These are phyloP conservation scores for Phytophthora rubi DNA, from an alignment of 352 stramenopile species.

Conservation along the genomic window DNA sequence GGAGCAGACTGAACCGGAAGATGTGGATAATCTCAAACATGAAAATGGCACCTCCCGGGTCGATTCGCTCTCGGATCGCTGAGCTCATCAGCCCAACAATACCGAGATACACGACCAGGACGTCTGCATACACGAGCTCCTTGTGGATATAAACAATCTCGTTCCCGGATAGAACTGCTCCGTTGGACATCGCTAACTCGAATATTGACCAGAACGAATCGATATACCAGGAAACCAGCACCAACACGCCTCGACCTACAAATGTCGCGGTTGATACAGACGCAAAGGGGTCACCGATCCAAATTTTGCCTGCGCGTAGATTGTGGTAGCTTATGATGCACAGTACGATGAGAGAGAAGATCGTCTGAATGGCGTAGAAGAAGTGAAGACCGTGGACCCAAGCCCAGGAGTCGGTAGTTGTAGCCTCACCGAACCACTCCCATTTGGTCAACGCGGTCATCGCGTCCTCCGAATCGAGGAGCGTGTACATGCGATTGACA, in stretches of 20 bases:
- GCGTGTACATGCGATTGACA: conserved; percentile 20
- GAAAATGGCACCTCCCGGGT: conserved; percentile 22
- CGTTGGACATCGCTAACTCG: conserved; percentile 34
- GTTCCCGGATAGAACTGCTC: conserved; percentile 4
- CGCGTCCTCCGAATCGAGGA: conserved; percentile 17
- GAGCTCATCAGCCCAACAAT: conserved; percentile 18
- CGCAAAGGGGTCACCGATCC: conserved; percentile 47
- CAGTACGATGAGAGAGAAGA: conserved; percentile 34
- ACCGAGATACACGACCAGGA: conserved; percentile 33
- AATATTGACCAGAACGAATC: conserved; percentile 41
- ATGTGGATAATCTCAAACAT: background rate
- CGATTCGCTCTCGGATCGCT: conserved; percentile 29
- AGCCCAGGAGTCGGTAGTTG: conserved; percentile 38
- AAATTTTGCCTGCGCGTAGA: conserved; percentile 35
- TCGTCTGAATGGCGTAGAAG: conserved; percentile 30
- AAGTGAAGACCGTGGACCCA: conserved; percentile 46
- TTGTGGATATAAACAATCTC: conserved; percentile 26
- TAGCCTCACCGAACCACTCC: conserved; percentile 21
- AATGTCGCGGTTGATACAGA: conserved; percentile 37
- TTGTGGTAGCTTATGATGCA: conserved; percentile 34
- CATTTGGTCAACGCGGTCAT: conserved; percentile 9
- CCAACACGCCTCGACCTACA: conserved; percentile 15
- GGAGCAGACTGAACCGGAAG: background rate
- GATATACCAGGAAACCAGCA: conserved; percentile 37
- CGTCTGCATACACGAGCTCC: conserved; percentile 37